Conservation (phyloP, 164 flowering plant genomes). For the Dillenia turbinata region DNA sequence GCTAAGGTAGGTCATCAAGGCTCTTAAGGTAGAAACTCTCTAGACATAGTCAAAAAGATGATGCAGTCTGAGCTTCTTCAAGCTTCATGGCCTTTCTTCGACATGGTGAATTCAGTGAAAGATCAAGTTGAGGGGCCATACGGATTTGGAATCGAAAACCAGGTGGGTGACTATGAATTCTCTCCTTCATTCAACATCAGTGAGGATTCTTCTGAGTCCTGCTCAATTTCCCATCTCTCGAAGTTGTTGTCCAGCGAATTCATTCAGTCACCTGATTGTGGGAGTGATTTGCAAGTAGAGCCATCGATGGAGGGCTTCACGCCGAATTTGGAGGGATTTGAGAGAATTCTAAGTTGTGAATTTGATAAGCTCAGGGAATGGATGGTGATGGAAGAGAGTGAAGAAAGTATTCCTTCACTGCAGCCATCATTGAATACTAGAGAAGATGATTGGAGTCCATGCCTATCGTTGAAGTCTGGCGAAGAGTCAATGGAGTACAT, state of each 20-base stretch:
- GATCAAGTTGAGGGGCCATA: slow-evolving; percentile 11
- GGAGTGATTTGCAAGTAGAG: slow-evolving; percentile 1
- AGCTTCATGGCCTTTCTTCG: slow-evolving; percentile 23
- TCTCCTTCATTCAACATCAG: slow-evolving; percentile 18
- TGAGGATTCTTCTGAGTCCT: slow-evolving; percentile 16
- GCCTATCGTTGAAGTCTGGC: slow-evolving; percentile 6
- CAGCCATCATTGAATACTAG: neutral
- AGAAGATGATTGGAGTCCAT: slow-evolving; percentile 19
- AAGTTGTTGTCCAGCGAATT: slow-evolving; percentile 6
- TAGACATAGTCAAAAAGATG: slow-evolving; percentile 15
- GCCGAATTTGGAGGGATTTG: slow-evolving; percentile 11
- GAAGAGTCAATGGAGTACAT: slow-evolving; percentile 5
- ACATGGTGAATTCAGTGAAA: slow-evolving; percentile 8
- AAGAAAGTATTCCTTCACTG: slow-evolving; percentile 12
- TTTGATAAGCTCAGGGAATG: slow-evolving; percentile 7
- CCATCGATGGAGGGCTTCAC: slow-evolving; percentile 7
- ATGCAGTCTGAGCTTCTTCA: slow-evolving; percentile 24
- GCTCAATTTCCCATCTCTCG: slow-evolving; percentile 9
- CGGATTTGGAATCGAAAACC: slow-evolving; percentile 13
- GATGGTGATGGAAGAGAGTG: slow-evolving; percentile 17
- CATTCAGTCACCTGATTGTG: neutral
- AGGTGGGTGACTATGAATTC: slow-evolving; percentile 18
- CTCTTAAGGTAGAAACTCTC: neutral
- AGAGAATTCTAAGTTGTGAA: neutral
- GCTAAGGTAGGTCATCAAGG: neutral